Conservation (phyloP, 169 alveolate genomes). For the Cryptosporidium ubiquitum region DNA sequence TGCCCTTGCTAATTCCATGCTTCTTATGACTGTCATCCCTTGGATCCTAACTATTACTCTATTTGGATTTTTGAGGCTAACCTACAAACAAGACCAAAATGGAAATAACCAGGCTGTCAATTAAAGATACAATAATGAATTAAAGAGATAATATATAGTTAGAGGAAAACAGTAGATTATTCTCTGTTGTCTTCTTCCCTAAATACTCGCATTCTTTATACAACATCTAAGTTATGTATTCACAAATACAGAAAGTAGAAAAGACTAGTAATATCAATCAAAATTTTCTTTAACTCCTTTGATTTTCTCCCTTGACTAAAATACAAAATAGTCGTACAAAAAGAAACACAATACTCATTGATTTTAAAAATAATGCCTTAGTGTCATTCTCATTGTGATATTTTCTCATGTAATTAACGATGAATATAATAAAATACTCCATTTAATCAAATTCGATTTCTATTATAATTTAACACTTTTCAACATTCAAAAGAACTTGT, state of each 20-base stretch:
- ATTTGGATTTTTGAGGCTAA: conserved; percentile 39
- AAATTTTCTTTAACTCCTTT: neutral
- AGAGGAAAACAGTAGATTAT: neutral
- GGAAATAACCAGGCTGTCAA: neutral
- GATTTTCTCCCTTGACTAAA: neutral
- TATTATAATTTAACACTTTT: conserved; percentile 1
- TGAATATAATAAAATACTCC: neutral
- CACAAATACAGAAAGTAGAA: neutral
- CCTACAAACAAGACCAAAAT: conserved; percentile 23
- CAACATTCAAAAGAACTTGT: conserved; percentile 21
- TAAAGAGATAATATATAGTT: no score
- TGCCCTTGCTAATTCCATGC: conserved; percentile 73
- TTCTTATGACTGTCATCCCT: conserved; percentile 52
- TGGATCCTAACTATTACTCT: conserved; percentile 56
- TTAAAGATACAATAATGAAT: neutral
- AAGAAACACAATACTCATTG: neutral
- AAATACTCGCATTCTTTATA: neutral
- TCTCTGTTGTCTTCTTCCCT: neutral
- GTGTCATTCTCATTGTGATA: conserved; percentile 7
- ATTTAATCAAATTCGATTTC: conserved; percentile 21
- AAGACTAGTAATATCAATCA: neutral
- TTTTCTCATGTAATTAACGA: neutral
- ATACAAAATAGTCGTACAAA: neutral
- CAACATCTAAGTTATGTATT: neutral
- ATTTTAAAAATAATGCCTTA: conserved; percentile 2